Evolutionary conservation across 257 asterid genomes (phyloP), one percentile per base, ranked within the genome.

Genomic region (Mentha longifolia): DNA sequence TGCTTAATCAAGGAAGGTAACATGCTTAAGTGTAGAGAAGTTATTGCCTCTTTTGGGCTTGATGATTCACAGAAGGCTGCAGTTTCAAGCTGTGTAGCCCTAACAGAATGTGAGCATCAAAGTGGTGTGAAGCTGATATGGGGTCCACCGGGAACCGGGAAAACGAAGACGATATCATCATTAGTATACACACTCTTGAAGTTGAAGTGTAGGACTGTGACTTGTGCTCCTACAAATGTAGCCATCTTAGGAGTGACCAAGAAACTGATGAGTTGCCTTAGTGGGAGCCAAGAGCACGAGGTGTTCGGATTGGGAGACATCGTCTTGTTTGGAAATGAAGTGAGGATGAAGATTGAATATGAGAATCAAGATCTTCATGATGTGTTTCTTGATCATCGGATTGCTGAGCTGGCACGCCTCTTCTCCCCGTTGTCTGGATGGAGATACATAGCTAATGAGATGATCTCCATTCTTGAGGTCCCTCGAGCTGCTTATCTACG

Each of bases 101-200:
- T 78, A 56, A 75, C 78, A 45, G 80, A 85, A 61, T 90, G 95
- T 39, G 39, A 25, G 25, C 97, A 90, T 49, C 50, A 15, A 31
- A 78, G 77, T 11, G 60, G 76, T 7, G 75, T 78, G 49, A 85
- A 80, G 74, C 86, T 90, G 64, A 83, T 85, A 45, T 86, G 97
- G 97, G 97, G 97, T 37, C 97, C 97, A 1, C 97, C 97, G 10
- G 97, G 97, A 61, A 90, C 95, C 0, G 97, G 97, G 22, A 90
- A 90, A 65, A 90, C 93, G 4, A 90, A 75, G 62, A 88, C 95
- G 1, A 70, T 82, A 5, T 77, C 86, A 30, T 62, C 89, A 1
- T 62, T 90, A 47, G 63, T 78, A 16, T 68, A 41, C 52, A 39
- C 76, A 15, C 74, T 90, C 59, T 63, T 82, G 5, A 60, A 63